Evolutionary conservation across 1,284 basidiomycete genomes (phyloP), one percentile per base, ranked within the genome.

Genomic region (Sporisorium exsertum): DNA sequence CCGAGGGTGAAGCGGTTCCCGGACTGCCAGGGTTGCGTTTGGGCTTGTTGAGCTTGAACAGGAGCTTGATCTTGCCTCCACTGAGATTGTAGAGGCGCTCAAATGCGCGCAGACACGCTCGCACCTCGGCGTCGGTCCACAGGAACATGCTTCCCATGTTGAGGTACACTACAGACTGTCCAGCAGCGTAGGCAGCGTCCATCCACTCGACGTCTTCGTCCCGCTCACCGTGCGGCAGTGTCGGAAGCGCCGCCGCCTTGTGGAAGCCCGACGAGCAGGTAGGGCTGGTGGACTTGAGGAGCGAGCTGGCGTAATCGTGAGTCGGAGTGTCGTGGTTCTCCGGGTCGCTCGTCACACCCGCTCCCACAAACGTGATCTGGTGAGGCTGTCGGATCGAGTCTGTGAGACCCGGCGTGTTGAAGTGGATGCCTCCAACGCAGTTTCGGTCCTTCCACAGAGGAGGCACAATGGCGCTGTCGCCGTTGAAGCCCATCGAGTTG

Each of bases 71-170:
- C 42, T 70, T 72, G 27, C 70, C 75, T 1, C 62, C 54, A 27
- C 58, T 68, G 35, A 52, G 32, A 18, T 64, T 47, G 45, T 78
- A 72, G 26, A 83, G 64, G 24, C 58, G 64, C 33, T 70, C 56
- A 6, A 83, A 65, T 5, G 76, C 76, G 10, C 71, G 55, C 5
- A 82, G 60, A 40, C 76, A 63, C 16, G 65, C 64, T 43, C 78
- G 65, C 29, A 80, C 80, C 42, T 83, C 82, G 10, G 64, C 22
- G 27, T 64, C 53, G 12, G 68, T 66, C 73, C 76, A 83, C 60
- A 72, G 53, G 62, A 84, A 84, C 58, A 84, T 82, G 60, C 75
- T 80, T n/a, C 82, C 82, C 77, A 84, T 78, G 70, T 84, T 84
- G 50, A 84, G 70, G 47, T 82, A 84, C 20, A 84, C 62, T 18